Conservation (phyloP, 495 filamentous ascomycete genomes). For the Acidiella bohemica region DNA sequence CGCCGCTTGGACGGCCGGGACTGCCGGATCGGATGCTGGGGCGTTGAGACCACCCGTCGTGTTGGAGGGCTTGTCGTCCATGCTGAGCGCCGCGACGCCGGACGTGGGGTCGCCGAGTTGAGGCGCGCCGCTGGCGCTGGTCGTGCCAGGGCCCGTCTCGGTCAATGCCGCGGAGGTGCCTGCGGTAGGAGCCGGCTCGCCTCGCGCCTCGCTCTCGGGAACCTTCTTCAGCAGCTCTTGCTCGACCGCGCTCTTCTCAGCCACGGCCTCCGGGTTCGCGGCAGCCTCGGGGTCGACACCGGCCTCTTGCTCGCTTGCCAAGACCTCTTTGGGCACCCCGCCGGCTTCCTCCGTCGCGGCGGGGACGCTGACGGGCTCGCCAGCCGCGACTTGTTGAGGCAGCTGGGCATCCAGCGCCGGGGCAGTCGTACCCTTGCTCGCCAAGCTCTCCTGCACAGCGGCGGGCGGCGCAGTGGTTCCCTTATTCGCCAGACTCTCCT, state of each 20-base stretch:
- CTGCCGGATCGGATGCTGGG: slow-evolving; percentile 5
- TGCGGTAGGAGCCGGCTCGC: neutral
- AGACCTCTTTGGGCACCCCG: slow-evolving; percentile 2
- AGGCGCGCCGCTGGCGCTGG: slow-evolving; percentile 8
- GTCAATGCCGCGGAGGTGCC: slow-evolving; percentile 7
- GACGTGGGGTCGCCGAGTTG: slow-evolving; percentile 15
- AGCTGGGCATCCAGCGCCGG: neutral
- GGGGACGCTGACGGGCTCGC: neutral
- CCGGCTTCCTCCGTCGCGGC: neutral
- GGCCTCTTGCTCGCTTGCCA: slow-evolving; percentile 11
- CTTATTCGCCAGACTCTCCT: neutral
- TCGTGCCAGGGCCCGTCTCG: slow-evolving; percentile 2
- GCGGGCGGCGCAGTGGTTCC: neutral
- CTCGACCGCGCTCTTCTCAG: slow-evolving; percentile 19
- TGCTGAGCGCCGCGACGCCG: slow-evolving; percentile 20
- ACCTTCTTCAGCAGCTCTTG: slow-evolving; percentile 19
- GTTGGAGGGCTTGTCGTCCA: slow-evolving; percentile 2
- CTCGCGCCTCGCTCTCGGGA: slow-evolving; percentile 17
- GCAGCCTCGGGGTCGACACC: slow-evolving; percentile 17
- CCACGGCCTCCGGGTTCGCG: slow-evolving; percentile 15
- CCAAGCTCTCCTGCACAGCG: neutral
- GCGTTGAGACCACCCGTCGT: slow-evolving; percentile 18
- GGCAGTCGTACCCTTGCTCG: neutral
- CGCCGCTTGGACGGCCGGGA: neutral
- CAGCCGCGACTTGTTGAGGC: slow-evolving; percentile 4